Conservation (phyloP, 257 asterid genomes). For the Solanum bukasovii region DNA sequence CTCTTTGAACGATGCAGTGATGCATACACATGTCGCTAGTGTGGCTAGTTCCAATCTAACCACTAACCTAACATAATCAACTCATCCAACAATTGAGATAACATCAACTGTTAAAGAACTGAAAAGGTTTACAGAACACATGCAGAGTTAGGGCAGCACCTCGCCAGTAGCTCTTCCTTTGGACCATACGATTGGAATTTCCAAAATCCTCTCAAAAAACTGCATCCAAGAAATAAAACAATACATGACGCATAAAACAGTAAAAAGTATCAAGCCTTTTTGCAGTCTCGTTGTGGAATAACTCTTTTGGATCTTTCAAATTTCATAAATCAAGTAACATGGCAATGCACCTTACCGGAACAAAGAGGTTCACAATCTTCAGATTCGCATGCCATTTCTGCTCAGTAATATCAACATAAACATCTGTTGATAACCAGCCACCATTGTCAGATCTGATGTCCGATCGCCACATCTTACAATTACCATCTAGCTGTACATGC, state of each 20-base stretch:
- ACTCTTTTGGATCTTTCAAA: background rate
- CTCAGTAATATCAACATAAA: conserved; percentile 77
- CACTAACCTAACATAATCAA: background rate
- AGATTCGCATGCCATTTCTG: conserved; percentile 98
- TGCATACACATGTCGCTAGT: background rate
- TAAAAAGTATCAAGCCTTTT: background rate
- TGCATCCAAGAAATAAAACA: conserved; percentile 22
- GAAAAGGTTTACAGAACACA: background rate
- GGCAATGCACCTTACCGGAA: conserved; percentile 61
- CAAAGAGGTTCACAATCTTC: conserved; percentile 79
- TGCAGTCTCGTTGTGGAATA: background rate
- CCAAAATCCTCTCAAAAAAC: conserved; percentile 94
- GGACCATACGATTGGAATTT: conserved; percentile 89
- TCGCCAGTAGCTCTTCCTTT: conserved; percentile 99
- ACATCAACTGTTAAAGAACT: background rate
- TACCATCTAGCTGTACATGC: conserved; percentile 83
- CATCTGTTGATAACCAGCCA: conserved; percentile 96
- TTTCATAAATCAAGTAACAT: background rate
- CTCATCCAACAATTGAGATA: background rate
- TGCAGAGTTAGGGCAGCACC: conserved; percentile 56
- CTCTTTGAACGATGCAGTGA: background rate
- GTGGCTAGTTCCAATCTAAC: background rate
- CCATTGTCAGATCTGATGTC: conserved; percentile 72
- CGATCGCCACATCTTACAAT: conserved; percentile 92
- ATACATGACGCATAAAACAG: background rate